These are phyloP conservation scores for Penicillium sp. DNA, from an alignment of 2,329 filamentous ascomycete genomes.

Conservation along the genomic window DNA sequence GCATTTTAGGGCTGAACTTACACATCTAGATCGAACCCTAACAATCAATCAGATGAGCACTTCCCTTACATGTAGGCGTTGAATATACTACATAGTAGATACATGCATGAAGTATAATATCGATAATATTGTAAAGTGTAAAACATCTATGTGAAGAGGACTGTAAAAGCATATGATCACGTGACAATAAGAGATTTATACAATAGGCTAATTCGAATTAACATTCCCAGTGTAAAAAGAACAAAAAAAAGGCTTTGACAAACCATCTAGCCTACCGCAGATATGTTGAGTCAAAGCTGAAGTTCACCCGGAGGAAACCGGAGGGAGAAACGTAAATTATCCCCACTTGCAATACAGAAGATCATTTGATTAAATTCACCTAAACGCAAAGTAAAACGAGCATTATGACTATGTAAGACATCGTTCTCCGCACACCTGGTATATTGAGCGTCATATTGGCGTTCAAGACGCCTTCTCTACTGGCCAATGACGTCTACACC, in stretches of 20 bases:
- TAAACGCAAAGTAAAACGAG: not conserved
- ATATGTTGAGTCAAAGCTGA: not conserved
- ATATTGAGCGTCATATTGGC: slow-evolving; percentile 3
- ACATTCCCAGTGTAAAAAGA: not conserved
- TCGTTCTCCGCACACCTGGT: slow-evolving; percentile 4
- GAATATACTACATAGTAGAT: not conserved
- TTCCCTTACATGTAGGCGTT: no score
- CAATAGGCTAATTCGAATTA: not conserved
- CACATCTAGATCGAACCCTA: no score
- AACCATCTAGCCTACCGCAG: not conserved
- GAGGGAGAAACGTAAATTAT: not conserved
- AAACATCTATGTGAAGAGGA: no score
- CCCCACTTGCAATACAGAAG: not conserved
- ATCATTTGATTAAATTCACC: not conserved
- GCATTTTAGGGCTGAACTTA: no score
- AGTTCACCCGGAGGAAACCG: not conserved
- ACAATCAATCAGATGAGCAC: no score
- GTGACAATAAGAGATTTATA: not conserved
- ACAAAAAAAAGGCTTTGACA: not conserved
- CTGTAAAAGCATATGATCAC: not conserved
- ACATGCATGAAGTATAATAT: not conserved
- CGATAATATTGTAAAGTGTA: not conserved
- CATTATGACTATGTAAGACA: slow-evolving; percentile 26
- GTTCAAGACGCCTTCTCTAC: slow-evolving; percentile 5
- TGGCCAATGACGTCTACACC: slow-evolving; percentile 7